Base-by-base conservation (phyloP, 75 land plant species). In the Picea sitchensis region DNA sequence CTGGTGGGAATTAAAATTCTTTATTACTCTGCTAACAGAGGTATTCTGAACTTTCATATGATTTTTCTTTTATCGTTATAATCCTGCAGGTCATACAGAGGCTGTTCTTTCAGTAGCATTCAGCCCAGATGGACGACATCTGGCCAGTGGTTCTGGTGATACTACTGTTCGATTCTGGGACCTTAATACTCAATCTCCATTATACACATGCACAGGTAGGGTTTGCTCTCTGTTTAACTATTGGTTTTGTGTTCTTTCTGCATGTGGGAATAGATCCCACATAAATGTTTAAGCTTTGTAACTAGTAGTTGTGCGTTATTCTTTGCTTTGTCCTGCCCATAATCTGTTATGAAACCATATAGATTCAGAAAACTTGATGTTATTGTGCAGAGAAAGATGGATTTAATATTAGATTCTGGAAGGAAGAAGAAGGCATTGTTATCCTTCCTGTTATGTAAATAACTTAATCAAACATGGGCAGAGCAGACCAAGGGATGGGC, bases 141-240 rank as follows among this genome's bases (percentile, higher is more conserved):
- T 98, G 68, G 99, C 99, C 26, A 98, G 99, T 88, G 99, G 99
- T 61, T 98, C 99, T 31, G 99, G 99, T 75, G 99, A 98, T 75
- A 95, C 98, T 11, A 90, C 94, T 62, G 98, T 98, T 54, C 86
- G 99, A 41, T 78, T 98, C 58, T 98, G 99, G 99, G 99, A 98
- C 75, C 87, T 98, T 20, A 91, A 86, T 74, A 98, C 99, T 15
- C 99, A 98, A 77, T 92, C 98, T 13, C 99, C 99, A 65, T 72
- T 93, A 51, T 89, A 78, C 78, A 98, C 99, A 11, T 93, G 94
- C 76, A 85, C 83, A 78, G 99, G 99, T 95, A 77, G 8, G 20
- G 26, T 36, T 80, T 8, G 15, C 63, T 81, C 34, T 80, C 59
- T 21, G 64, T 78, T 41, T 21, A 41, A 44, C n/a, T 41, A n/a